Evolutionary conservation across 495 filamentous ascomycete species (phyloP).

Genomic region (Aspergillus coremiiformis): DNA sequence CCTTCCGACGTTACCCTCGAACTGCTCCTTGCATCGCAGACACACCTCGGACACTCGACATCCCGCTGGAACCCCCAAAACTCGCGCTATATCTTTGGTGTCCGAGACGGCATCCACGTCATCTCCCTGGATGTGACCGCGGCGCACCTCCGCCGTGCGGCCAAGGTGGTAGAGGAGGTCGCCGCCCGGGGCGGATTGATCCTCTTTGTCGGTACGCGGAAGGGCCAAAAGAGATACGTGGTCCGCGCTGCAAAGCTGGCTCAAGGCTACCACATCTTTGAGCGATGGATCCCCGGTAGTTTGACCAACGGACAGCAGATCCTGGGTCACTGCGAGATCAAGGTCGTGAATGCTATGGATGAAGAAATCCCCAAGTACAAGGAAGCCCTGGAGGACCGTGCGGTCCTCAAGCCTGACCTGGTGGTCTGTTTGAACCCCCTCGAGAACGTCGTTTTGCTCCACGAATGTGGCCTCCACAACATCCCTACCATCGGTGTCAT

Average conservation of each 20-base stretch:
- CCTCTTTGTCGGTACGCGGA: constrained; percentile 82
- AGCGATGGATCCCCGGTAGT: constrained; percentile 84
- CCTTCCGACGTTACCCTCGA: constrained; percentile 81
- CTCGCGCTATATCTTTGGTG: constrained; percentile 89
- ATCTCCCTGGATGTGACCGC: constrained; percentile 84
- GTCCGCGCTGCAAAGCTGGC: constrained; percentile 74
- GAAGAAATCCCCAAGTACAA: constrained; percentile 57
- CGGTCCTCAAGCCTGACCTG: constrained; percentile 74
- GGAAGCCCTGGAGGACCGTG: constrained; percentile 50
- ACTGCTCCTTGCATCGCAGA: constrained; percentile 81
- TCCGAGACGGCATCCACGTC: constrained; percentile 85
- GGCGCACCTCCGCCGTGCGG: constrained; percentile 80
- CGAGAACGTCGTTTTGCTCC: constrained; percentile 83
- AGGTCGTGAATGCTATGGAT: constrained; percentile 67
- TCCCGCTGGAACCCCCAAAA: constrained; percentile 95
- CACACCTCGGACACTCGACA: constrained; percentile 86
- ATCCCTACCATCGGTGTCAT: constrained; percentile 93
- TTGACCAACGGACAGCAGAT: constrained; percentile 93
- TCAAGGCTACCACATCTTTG: constrained; percentile 79
- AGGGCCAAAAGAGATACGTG: constrained; percentile 68
- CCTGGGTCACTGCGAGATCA: constrained; percentile 54
- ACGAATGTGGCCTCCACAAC: constrained; percentile 80
- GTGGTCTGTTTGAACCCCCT: constrained; percentile 87
- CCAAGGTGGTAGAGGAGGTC: constrained; percentile 81
- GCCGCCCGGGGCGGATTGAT: constrained; percentile 75